These are phyloP conservation scores for Scorias spongiosa DNA, from an alignment of 2,329 filamentous ascomycete genomes.

Conservation along the genomic window DNA sequence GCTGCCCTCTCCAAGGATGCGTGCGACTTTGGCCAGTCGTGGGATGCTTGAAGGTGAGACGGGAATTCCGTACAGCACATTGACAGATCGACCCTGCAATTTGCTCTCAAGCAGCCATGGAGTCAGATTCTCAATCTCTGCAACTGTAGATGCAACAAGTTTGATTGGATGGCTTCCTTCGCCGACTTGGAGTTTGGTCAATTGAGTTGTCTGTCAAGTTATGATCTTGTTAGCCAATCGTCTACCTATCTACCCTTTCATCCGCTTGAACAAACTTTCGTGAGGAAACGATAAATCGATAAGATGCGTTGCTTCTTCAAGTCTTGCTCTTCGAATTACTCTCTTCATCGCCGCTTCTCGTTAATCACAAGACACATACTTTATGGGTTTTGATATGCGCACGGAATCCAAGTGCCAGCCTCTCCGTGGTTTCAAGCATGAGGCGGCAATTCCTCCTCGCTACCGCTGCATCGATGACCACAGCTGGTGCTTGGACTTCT, in stretches of 20 bases:
- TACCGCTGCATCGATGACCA: constrained; percentile 52
- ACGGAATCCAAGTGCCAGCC: constrained; percentile 50
- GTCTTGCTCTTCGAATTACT: too few species aligned
- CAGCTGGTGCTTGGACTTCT: constrained; percentile 50
- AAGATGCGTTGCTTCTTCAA: too few species aligned
- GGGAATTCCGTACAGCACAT: constrained; percentile 60
- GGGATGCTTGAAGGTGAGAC: constrained; percentile 44
- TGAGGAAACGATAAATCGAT: too few species aligned
- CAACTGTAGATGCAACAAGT: constrained; percentile 58
- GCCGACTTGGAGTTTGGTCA: constrained; percentile 57
- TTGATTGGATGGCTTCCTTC: constrained; percentile 35
- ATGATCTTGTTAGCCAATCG: too few species aligned
- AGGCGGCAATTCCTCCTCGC: constrained; percentile 51
- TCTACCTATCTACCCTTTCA: too few species aligned
- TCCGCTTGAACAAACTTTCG: too few species aligned
- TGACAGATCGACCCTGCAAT: constrained; percentile 21
- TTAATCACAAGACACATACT: constrained; percentile 25
- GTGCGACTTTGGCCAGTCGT: constrained; percentile 43
- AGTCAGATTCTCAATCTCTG: constrained; percentile 53
- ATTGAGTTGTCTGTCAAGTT: constrained; percentile 42
- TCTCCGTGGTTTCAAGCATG: constrained; percentile 51
- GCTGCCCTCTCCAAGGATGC: constrained; percentile 38
- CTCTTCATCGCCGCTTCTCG: too few species aligned
- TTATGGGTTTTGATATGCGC: constrained; percentile 79
- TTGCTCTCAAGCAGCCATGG: constrained; percentile 46